These are phyloP conservation scores for Pseudoperonospora humuli DNA, from an alignment of 352 stramenopile genomes.

Conservation along the genomic window DNA sequence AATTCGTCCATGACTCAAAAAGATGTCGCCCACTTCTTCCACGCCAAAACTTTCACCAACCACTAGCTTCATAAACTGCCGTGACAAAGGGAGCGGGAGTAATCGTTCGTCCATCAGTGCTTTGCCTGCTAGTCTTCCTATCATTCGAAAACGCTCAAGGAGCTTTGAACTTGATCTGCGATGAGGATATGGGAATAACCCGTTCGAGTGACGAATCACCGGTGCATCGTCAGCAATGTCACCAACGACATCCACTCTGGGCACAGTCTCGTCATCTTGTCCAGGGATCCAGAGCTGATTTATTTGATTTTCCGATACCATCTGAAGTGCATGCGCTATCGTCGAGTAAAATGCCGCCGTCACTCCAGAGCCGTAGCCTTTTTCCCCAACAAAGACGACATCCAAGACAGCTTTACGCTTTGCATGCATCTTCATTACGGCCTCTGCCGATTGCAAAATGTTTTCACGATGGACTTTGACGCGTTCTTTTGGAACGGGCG, in stretches of 20 bases:
- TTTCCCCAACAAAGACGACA: slow-evolving; percentile 80
- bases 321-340: slow-evolving; percentile 57
- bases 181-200: slow-evolving; percentile 68
- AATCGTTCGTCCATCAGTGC: slow-evolving; percentile 77
- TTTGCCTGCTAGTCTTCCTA: slow-evolving; percentile 73
- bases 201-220: slow-evolving; percentile 70
- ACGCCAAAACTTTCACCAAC: slow-evolving; percentile 48
- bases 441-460: slow-evolving; percentile 66
- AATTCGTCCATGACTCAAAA: slow-evolving; percentile 55
- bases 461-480: slow-evolving; percentile 74
- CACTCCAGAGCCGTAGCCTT: slow-evolving; percentile 78
- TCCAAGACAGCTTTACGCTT: slow-evolving; percentile 80
- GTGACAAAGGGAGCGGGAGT: slow-evolving; percentile 61
- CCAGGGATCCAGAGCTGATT: slow-evolving; percentile 55
- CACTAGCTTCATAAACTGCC: slow-evolving; percentile 74
- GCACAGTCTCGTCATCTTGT: slow-evolving; percentile 30
- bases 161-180: slow-evolving; percentile 22
- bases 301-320: slow-evolving; percentile 35
- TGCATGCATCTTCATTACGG: slow-evolving; percentile 80
- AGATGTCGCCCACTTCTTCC: slow-evolving; percentile 49
- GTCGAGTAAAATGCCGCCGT: slow-evolving; percentile 83
- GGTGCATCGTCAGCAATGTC: slow-evolving; percentile 24
- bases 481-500: slow-evolving; percentile 78
- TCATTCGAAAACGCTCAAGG: slow-evolving; percentile 70
- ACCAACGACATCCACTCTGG: slow-evolving; percentile 4